Conservation (phyloP, 768 basidiomycete genomes). For the Sistotremastrum suecicum region DNA sequence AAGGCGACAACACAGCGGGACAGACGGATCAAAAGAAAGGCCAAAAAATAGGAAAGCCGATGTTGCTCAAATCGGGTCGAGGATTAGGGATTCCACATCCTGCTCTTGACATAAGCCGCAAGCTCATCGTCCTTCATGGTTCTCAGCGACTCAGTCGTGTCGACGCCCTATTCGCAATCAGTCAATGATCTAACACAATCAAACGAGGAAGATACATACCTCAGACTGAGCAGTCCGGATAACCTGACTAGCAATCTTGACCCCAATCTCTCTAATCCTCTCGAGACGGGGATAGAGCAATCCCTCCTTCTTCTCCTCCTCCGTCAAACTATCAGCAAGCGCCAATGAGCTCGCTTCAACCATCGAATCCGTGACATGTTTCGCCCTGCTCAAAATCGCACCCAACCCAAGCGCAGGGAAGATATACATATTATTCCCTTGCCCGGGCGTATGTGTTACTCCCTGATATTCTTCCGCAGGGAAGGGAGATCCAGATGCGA, state of each 20-base stretch:
- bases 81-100: constrained; percentile 56
- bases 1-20: too few relatives aligned
- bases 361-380: constrained; percentile 70
- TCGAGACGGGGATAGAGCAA: constrained; percentile 77
- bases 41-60: background rate
- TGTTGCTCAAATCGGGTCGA: background rate
- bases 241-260: constrained; percentile 56
- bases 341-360: constrained; percentile 79
- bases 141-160: constrained; percentile 39
- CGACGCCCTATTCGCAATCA: constrained; percentile 30
- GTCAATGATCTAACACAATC: constrained; percentile 28
- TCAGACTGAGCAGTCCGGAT: constrained; percentile 71
- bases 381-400: constrained; percentile 54
- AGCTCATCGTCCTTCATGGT: constrained; percentile 42
- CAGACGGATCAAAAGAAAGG: too few relatives aligned
- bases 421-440: constrained; percentile 93
- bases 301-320: constrained; percentile 48
- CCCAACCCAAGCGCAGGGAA: constrained; percentile 73
- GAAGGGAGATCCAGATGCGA: constrained; percentile 86
- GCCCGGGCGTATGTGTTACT: constrained; percentile 55
- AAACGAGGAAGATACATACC: constrained; percentile 11
- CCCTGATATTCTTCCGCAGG: constrained; percentile 42
- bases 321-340: constrained; percentile 57
- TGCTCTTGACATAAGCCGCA: constrained; percentile 35
- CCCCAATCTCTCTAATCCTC: constrained; percentile 77